Evolutionary conservation across 2,329 filamentous ascomycete species (phyloP), one percentile per base, ranked within the genome.

Genomic region (Trichophyton simii): DNA sequence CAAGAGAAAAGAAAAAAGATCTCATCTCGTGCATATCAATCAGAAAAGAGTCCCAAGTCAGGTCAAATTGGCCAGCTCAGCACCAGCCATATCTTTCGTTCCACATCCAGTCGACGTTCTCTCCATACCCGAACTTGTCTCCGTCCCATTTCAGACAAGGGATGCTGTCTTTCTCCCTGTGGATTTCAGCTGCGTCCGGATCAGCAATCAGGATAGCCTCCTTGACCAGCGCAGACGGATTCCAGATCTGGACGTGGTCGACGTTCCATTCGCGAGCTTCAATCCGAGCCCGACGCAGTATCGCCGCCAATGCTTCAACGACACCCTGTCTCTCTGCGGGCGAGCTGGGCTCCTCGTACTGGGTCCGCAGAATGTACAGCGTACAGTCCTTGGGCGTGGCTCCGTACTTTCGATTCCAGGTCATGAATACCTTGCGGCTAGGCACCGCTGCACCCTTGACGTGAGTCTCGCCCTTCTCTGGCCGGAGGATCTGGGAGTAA

Each of bases 221-320:
- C 58, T 77, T 65, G 28, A 85, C 71, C 64, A 79, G 68, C 5
- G 82, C 76, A 3, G 81, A 81, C 0, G 91, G 91, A 70, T 94
- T 95, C 92, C 92, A 97, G 59, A 92, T 77, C 71, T 91, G 82
- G 2, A 96, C 83, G 54, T 83, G 80, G 46, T 80, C 78, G 75
- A 89, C 83, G 52, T 82, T 77, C 87, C 89, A 95, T 61, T 83
- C 78, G 2, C 78, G 74, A 1, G 91, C 91, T 73, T 95, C 84
- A 7, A 75, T 74, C 68, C 87, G 84, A 3, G 90, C 91, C 52
- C 85, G 77, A 48, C 76, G 73, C 52, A 95, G 71, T 28, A 96
- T 79, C 2, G 82, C 81, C 42, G 79, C 78, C 63, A 95, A 79
- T 0, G 79, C 78, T 41, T 73, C 76, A 0, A 81, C 80, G 15